These are phyloP conservation scores for Pseudogymnoascus sp. DNA, from an alignment of 2,329 filamentous ascomycete species.

Conservation along the genomic window DNA sequence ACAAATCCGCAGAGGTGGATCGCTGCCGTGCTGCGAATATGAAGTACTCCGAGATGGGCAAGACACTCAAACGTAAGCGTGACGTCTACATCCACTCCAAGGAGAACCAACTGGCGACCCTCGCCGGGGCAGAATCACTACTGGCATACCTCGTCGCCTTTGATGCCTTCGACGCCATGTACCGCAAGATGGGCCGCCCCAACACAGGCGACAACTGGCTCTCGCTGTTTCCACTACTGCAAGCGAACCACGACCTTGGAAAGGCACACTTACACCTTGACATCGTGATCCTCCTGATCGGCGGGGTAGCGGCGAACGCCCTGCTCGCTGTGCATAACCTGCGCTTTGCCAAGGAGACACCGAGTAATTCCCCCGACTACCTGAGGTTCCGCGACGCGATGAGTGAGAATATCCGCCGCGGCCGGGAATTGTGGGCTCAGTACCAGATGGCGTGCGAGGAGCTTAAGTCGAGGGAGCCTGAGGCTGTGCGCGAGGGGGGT, in stretches of 20 bases:
- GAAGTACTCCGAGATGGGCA: conserved; percentile 16
- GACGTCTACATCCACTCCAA: conserved; percentile 23
- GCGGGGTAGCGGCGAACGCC: neutral
- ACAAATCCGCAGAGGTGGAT: conserved; percentile 13
- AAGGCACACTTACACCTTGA: neutral
- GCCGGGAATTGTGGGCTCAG: neutral
- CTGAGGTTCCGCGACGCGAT: neutral
- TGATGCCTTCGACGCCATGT: conserved; percentile 4
- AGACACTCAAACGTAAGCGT: conserved; percentile 25
- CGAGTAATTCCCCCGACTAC: neutral
- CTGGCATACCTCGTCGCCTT: conserved; percentile 25
- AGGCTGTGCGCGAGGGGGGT: neutral
- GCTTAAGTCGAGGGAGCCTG: neutral
- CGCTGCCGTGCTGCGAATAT: conserved; percentile 13
- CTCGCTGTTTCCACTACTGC: neutral
- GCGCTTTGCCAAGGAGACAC: neutral
- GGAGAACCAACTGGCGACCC: conserved; percentile 19
- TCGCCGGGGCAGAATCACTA: conserved; percentile 23
- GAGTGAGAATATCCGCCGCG: neutral
- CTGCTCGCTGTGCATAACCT: neutral
- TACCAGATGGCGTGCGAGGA: neutral
- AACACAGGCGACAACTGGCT: neutral
- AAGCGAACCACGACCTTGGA: neutral
- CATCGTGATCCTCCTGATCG: neutral
- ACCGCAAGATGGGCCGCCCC: neutral